phyloP scores from a whole-genome alignment of 2,329 filamentous ascomycete genomes.

The Colletotrichum spaethianum region DNA sequence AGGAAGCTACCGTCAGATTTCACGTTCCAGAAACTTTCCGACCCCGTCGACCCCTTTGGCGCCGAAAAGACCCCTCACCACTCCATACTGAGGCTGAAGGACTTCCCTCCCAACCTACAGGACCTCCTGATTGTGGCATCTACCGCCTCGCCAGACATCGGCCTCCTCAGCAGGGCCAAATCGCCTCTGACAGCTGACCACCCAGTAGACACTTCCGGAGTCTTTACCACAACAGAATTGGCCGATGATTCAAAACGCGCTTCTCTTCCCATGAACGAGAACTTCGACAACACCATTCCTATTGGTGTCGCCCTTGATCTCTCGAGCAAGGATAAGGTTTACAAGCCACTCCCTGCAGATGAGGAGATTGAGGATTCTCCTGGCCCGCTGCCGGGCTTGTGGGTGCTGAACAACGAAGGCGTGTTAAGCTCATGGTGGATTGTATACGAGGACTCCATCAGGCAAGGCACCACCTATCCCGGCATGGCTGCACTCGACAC shows the following conservation, averaged over 20 bases:
- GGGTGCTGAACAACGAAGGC: conserved; percentile 91
- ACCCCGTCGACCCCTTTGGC: conserved; percentile 82
- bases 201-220: conserved; percentile 72
- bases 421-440: conserved; percentile 91
- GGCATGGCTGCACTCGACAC: conserved; percentile 68
- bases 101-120: conserved; percentile 84
- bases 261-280: conserved; percentile 79
- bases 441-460: conserved; percentile 89
- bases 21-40: conserved; percentile 80
- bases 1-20: conserved; percentile 73
- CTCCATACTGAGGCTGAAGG: conserved; percentile 81
- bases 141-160: conserved; percentile 84
- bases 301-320: conserved; percentile 88
- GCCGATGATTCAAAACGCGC: conserved; percentile 82
- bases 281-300: conserved; percentile 79
- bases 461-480: conserved; percentile 79
- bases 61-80: conserved; percentile 80
- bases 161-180: conserved; percentile 82
- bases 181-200: conserved; percentile 74
- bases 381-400: conserved; percentile 85
- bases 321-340: conserved; percentile 84
- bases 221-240: conserved; percentile 82
- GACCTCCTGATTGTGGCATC: conserved; percentile 88
- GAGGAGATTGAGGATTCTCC: conserved; percentile 84
- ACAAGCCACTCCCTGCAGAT: conserved; percentile 82